These are phyloP conservation scores for Eucalyptus albens DNA, from an alignment of 345 rosid genomes.

Conservation along the genomic window DNA sequence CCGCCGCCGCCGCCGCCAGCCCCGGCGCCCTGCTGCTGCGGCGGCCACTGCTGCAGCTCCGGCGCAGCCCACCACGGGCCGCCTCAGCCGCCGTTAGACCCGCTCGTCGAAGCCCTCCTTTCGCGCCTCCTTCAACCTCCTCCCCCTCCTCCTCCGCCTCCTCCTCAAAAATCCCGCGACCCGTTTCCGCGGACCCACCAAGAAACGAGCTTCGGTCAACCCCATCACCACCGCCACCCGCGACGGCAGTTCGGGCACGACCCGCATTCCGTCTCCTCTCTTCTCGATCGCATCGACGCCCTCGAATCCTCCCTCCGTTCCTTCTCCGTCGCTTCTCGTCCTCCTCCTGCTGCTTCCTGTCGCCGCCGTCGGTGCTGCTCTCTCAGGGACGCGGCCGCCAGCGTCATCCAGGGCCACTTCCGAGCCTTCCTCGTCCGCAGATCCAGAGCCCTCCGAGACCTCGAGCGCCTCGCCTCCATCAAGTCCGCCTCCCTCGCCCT, in stretches of 20 bases:
- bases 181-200: not conserved
- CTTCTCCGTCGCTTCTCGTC: slow-evolving; percentile 28
- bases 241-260: slow-evolving; percentile 5
- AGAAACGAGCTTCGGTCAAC: not conserved
- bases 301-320: slow-evolving; percentile 4
- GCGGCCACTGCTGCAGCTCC: slow-evolving; percentile 10
- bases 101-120: slow-evolving; percentile 36
- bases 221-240: not conserved
- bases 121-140: slow-evolving; percentile 18
- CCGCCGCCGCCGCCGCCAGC: not conserved
- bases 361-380: not conserved
- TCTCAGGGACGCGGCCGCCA: slow-evolving; percentile 65
- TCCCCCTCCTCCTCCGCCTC: slow-evolving; percentile 13
- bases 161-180: slow-evolving; percentile 8
- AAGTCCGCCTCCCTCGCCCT: slow-evolving; percentile 57
- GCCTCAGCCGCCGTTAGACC: slow-evolving; percentile 18
- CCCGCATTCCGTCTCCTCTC: slow-evolving; percentile 20
- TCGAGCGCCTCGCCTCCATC: slow-evolving; percentile 60
- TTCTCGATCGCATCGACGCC: slow-evolving; percentile 5
- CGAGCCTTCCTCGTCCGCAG: slow-evolving; percentile 64
- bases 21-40: slow-evolving; percentile 10
- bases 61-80: not conserved
- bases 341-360: slow-evolving; percentile 30
- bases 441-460: slow-evolving; percentile 72
- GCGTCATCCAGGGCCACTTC: slow-evolving; percentile 73